Percentiles rank a stretch among this genome's conserved stretches.
phyloP scores from a whole-genome alignment of 257 asterid genomes.

The Knoxia roxburghii region DNA sequence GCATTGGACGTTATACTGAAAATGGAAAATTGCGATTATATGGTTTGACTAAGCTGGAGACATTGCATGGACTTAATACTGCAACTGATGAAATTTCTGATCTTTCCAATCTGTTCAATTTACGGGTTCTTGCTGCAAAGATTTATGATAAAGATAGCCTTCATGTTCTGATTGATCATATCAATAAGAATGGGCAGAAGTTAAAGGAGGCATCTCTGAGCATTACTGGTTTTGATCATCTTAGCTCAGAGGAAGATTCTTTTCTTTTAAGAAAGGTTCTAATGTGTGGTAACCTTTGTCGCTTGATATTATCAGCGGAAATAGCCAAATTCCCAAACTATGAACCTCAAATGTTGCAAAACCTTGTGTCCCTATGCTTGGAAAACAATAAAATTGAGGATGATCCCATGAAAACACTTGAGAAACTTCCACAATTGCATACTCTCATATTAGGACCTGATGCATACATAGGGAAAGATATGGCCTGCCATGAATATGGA shows the following conservation, averaged over 20 bases:
- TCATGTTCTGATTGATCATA: neutral
- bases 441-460: neutral
- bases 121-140: neutral
- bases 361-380: neutral
- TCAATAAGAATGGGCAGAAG: neutral
- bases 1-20: neutral
- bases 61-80: neutral
- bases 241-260: neutral
- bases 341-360: neutral
- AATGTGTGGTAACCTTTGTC: no score
- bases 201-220: neutral
- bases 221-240: neutral
- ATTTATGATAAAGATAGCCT: neutral
- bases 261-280: neutral
- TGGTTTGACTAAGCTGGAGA: neutral
- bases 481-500: neutral
- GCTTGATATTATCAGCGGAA: no score
- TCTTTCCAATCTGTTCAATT: neutral
- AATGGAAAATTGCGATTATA: neutral
- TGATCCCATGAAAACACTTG: conserved; percentile 1
- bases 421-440: conserved; percentile 6
- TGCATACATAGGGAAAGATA: conserved; percentile 4
- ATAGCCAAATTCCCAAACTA: neutral
- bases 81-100: neutral
- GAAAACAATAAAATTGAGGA: neutral